phyloP scores from a whole-genome alignment of 1,284 basidiomycete species.

The Neonothopanus nambi region DNA sequence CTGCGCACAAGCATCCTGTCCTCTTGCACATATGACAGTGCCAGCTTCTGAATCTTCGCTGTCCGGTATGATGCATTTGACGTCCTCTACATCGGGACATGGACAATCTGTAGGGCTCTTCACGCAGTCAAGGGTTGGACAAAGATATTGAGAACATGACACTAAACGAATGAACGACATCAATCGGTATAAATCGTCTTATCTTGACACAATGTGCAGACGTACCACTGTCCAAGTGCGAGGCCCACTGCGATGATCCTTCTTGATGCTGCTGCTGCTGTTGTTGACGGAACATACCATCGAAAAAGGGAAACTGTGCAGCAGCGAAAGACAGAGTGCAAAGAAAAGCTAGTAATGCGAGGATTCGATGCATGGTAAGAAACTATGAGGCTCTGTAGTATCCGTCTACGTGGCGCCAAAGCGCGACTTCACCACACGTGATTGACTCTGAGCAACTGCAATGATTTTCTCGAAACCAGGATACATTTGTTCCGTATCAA shows the following conservation, averaged over 20 bases:
- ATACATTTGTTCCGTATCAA: no score
- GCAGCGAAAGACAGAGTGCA: constrained; percentile 29
- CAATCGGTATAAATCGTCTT: not conserved
- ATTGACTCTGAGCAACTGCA: no score
- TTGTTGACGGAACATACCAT: constrained; percentile 60
- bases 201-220: not conserved
- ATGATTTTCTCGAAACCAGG: no score
- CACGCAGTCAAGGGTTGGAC: constrained; percentile 59
- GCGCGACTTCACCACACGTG: no score
- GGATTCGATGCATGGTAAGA: constrained; percentile 9
- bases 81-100: constrained; percentile 59
- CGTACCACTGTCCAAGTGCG: constrained; percentile 52
- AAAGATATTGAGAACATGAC: constrained; percentile 59
- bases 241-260: constrained; percentile 58
- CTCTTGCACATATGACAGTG: constrained; percentile 59
- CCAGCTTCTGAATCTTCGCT: constrained; percentile 41
- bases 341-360: constrained; percentile 24
- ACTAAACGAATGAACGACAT: constrained; percentile 33
- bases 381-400: no score
- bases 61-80: constrained; percentile 60
- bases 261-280: constrained; percentile 56
- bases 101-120: constrained; percentile 54
- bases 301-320: constrained; percentile 67
- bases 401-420: no score
- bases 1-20: constrained; percentile 48